A percentile compares a stretch with the other conserved stretches of the same genome.
Conservation (phyloP, 805 yeast genomes). For the Hanseniaspora singularis region DNA sequence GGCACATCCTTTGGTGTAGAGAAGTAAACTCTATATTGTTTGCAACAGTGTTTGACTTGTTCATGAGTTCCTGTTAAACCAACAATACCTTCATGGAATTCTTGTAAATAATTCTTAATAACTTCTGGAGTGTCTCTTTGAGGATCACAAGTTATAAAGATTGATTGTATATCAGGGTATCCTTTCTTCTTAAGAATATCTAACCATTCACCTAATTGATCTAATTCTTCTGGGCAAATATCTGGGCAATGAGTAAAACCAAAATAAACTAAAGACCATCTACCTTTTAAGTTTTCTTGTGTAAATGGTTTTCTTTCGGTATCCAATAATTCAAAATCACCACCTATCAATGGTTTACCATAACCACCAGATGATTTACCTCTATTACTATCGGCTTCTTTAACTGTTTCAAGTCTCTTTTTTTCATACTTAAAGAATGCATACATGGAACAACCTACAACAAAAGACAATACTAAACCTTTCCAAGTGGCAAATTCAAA, state of each 20-base stretch:
- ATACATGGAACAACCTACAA: constrained; percentile 61
- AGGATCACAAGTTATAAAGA: constrained; percentile 94
- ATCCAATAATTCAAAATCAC: constrained; percentile 67
- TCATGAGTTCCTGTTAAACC: constrained; percentile 91
- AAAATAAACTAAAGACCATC: constrained; percentile 77
- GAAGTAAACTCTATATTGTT: constrained; percentile 84
- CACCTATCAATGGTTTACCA: constrained; percentile 90
- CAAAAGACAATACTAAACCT: constrained; percentile 54
- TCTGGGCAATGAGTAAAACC: constrained; percentile 98
- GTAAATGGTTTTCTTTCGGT: constrained; percentile 63
- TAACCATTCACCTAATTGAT: constrained; percentile 64
- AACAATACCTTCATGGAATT: constrained; percentile 78
- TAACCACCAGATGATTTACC: constrained; percentile 35
- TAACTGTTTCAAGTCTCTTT: constrained; percentile 57
- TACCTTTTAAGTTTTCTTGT: constrained; percentile 60
- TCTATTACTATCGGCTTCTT: constrained; percentile 72
- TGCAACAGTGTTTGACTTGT: constrained; percentile 71
- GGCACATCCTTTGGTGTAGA: constrained; percentile 92
- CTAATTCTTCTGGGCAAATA: constrained; percentile 95
- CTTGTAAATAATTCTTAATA: constrained; percentile 65
- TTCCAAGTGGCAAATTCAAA: constrained; percentile 79
- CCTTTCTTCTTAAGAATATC: constrained; percentile 47
- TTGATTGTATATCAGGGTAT: constrained; percentile 55
- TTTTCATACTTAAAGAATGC: constrained; percentile 66
- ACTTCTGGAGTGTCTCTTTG: constrained; percentile 86